Base-by-base conservation (phyloP, 176 grass and related monocot species). In the Hordeum marinum region DNA sequence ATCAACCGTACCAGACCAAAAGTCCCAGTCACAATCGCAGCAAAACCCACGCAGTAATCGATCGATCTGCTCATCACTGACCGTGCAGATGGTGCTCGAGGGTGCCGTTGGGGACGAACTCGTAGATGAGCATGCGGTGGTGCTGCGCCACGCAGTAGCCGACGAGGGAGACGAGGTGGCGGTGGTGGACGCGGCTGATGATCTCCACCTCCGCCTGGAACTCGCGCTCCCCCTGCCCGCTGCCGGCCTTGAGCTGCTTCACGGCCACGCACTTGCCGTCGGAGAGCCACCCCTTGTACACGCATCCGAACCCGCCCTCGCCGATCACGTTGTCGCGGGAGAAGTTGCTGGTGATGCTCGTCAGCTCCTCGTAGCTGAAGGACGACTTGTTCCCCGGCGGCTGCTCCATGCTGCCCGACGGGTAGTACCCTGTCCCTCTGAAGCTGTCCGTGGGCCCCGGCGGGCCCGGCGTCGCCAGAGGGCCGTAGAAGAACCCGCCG, bases 171-270 rank as follows among this genome's bases (percentile, higher is more conserved):
- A 98, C 93, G 70, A 98, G 86, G 84, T 98, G 96, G 31, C 88
- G 86, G 71, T 98, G 93, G 83, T 98, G 96, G 5, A 95, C 88
- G 15, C 91, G 77, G 86, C 88, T 98, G 81, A 98, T 98, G 82
- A 98, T 98, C 86, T 98, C 96, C n/a, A 98, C 96, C 89, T 98
- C 91, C 8, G 95, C 95, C 81, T 86, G 76, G 88, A 98, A 95
- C 72, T 98, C 92, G 1, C 79, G 87, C 72, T 98, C 90, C 3
- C 95, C 95, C 69, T 98, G 92, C 13, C 93, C 87, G 52, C 85
- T 85, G 39, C 95, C 95, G 4, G 50, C 85, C 79, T 92, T 95
- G 69, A 98, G 85, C 61, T 93, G 92, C 86, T 97, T 97, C 54
- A 97, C 95, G 5, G 92, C 95, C 11, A 97, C 90, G 39, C 88